phyloP scores from a whole-genome alignment of 305 asterid genomes.

The Striga hermonthica region DNA sequence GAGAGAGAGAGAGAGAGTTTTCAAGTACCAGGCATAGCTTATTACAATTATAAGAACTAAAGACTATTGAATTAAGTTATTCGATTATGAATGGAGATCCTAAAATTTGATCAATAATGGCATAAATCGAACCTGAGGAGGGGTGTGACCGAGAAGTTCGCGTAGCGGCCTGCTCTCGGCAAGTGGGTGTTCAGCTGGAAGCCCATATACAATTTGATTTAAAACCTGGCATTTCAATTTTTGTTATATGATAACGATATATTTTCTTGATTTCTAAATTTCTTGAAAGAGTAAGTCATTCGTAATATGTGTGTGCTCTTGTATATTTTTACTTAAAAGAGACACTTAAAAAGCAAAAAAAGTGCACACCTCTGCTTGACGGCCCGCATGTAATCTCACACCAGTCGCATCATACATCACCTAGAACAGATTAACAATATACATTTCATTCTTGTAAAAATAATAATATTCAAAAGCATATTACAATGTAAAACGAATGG shows the following conservation, averaged over 20 bases:
- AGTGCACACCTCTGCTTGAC: constrained; percentile 89
- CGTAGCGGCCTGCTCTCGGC: constrained; percentile 85
- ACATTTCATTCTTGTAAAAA: constrained; percentile 16
- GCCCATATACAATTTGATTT: constrained; percentile 89
- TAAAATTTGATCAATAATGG: not conserved
- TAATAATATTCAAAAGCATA: not conserved
- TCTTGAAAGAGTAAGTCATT: too few relatives aligned
- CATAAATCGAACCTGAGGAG: constrained; percentile 67
- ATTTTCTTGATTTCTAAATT: too few relatives aligned
- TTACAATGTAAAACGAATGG: not conserved
- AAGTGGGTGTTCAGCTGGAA: constrained; percentile 96
- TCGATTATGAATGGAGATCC: not conserved
- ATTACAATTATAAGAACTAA: not conserved
- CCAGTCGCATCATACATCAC: constrained; percentile 99
- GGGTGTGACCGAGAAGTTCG: constrained; percentile 98
- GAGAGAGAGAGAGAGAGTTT: too few relatives aligned
- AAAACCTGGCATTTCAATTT: constrained; percentile 51
- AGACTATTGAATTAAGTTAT: not conserved
- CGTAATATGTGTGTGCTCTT: too few relatives aligned
- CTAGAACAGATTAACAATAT: constrained; percentile 38
- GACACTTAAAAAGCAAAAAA: not conserved
- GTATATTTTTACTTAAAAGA: too few relatives aligned
- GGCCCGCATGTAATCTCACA: constrained; percentile 91
- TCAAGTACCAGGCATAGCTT: not conserved
- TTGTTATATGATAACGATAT: constrained; percentile 5